Percentiles rank a stretch among this genome's conserved stretches.
Evolutionary conservation across 2,329 filamentous ascomycete species (phyloP).

Genomic region (Aspergillus intermedius): DNA sequence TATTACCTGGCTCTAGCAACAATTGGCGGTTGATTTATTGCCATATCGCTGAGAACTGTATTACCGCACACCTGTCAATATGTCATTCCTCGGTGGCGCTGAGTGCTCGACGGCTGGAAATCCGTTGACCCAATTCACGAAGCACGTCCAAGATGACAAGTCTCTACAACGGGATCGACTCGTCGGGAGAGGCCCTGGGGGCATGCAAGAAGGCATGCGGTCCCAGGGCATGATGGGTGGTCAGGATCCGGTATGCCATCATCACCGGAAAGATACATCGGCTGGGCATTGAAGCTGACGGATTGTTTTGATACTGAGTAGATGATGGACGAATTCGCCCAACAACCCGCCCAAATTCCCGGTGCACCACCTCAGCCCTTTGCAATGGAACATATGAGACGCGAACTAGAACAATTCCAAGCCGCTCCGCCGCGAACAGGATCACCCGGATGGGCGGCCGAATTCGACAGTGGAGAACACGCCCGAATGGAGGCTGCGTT

Average conservation of each 20-base stretch:
- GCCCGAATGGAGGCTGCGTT: slow-evolving; percentile 65
- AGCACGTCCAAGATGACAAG: slow-evolving; percentile 94
- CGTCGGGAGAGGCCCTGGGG: slow-evolving; percentile 65
- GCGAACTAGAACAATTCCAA: slow-evolving; percentile 53
- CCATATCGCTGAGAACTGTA: slow-evolving; percentile 1
- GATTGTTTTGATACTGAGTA: slow-evolving; percentile 36
- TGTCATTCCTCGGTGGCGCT: slow-evolving; percentile 94
- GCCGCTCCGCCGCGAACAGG: slow-evolving; percentile 44
- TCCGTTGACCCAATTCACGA: slow-evolving; percentile 93
- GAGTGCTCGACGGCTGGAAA: slow-evolving; percentile 97
- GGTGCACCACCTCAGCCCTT: slow-evolving; percentile 52
- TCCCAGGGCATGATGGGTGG: slow-evolving; percentile 61
- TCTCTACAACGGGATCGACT: slow-evolving; percentile 87
- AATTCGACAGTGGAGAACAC: slow-evolving; percentile 59
- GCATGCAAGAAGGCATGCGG: slow-evolving; percentile 69
- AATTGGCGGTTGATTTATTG: neutral
- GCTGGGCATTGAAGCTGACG: slow-evolving; percentile 1
- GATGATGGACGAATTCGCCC: slow-evolving; percentile 92
- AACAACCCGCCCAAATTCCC: slow-evolving; percentile 61
- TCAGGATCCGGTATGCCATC: slow-evolving; percentile 60
- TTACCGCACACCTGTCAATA: slow-evolving; percentile 35
- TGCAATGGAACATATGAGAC: slow-evolving; percentile 60
- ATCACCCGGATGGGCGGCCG: slow-evolving; percentile 57
- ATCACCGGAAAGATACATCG: neutral
- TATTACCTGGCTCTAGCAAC: neutral